A percentile compares a stretch with the other conserved stretches of the same genome.
Evolutionary conservation across 2,329 filamentous ascomycete genomes (phyloP).

Genomic region (Fusarium verticillioides): DNA sequence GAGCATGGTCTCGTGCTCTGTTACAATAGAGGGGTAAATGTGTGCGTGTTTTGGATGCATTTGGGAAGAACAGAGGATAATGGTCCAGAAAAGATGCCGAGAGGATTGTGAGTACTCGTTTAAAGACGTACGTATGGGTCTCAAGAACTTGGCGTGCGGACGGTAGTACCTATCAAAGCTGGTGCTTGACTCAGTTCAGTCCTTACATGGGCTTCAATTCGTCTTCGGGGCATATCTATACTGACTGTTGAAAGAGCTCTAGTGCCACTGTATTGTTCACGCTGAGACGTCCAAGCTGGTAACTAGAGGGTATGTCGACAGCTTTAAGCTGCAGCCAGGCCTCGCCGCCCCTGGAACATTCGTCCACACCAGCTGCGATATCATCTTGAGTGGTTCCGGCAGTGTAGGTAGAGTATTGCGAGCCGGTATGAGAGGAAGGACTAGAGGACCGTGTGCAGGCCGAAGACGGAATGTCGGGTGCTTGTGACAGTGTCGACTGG

Average conservation of each 20-base stretch:
- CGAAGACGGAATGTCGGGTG: background rate
- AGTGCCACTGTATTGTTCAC: background rate
- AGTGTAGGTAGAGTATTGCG: background rate
- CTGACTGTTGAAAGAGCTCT: background rate
- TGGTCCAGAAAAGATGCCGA: background rate
- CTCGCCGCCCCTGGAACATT: rapidly evolving
- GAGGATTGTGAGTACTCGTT: background rate
- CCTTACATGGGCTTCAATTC: too few relatives aligned
- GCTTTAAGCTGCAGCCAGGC: background rate
- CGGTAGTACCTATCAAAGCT: background rate
- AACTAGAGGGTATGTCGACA: background rate
- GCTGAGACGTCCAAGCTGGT: background rate
- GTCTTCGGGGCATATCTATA: background rate
- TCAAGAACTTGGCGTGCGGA: background rate
- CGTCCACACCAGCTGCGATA: rapidly evolving
- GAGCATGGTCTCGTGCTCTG: background rate
- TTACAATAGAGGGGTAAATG: background rate
- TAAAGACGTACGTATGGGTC: background rate
- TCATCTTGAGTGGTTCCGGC: rapidly evolving
- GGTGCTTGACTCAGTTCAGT: too few relatives aligned
- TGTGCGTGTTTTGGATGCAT: background rate
- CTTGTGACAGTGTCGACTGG: background rate
- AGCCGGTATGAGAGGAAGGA: background rate
- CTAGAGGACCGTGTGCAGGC: background rate
- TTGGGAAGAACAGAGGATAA: background rate